Percentiles rank a stretch among this genome's conserved stretches.
These are phyloP conservation scores for Rosa multiflora DNA, from an alignment of 306 rosid genomes.

Conservation along the genomic window DNA sequence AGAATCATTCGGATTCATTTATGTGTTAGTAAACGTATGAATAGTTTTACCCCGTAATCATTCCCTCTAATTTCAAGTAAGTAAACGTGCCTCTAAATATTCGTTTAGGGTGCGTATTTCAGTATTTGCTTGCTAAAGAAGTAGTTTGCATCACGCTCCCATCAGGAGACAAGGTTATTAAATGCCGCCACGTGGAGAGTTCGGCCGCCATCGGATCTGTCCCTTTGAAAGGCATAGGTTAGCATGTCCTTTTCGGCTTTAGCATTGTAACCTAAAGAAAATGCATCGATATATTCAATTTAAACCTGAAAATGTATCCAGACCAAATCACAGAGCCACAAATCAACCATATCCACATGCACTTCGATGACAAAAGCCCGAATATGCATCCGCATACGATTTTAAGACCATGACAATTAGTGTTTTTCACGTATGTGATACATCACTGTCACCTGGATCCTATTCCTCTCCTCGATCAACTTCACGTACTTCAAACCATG, in stretches of 20 bases:
- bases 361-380: background rate
- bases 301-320: background rate
- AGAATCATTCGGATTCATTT: too few relatives aligned
- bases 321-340: background rate
- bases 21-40: too few relatives aligned
- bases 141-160: background rate
- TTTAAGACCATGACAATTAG: background rate
- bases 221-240: background rate
- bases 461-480: background rate
- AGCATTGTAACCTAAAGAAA: background rate
- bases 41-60: too few relatives aligned
- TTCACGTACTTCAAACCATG: background rate
- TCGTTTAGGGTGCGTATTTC: background rate
- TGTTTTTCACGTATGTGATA: background rate
- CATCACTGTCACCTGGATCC: background rate
- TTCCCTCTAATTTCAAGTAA: too few relatives aligned
- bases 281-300: background rate
- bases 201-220: background rate
- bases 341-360: background rate
- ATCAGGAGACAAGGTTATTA: constrained; percentile 15
- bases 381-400: background rate
- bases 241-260: constrained; percentile 14
- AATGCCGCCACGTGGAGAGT: constrained; percentile 5
- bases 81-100: too few relatives aligned
- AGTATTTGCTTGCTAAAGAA: background rate